Evolutionary conservation across 768 basidiomycete genomes (phyloP).

Genomic region (Suillus occidentalis): DNA sequence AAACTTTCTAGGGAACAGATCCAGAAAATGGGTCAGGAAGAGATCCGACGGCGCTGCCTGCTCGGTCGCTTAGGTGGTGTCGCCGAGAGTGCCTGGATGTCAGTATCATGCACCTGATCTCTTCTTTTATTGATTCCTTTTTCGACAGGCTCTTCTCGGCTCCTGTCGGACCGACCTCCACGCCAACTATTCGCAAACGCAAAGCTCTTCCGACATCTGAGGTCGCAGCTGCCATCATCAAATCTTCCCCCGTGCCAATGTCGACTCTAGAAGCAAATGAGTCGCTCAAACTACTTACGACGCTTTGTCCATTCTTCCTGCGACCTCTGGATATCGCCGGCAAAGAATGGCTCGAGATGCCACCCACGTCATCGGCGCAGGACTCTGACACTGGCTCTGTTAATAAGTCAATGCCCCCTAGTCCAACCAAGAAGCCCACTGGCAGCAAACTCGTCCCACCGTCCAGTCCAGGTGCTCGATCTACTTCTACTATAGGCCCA

Average conservation of each 20-base stretch:
- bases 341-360: constrained; percentile 54
- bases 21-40: constrained; percentile 73
- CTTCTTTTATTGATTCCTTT: constrained; percentile 3
- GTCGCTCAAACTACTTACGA: constrained; percentile 63
- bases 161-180: constrained; percentile 50
- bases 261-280: constrained; percentile 77
- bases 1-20: constrained; percentile 66
- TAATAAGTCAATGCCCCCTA: constrained; percentile 24
- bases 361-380: constrained; percentile 24
- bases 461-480: constrained; percentile 32
- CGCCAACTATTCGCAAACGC: constrained; percentile 64
- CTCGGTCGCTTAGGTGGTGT: constrained; percentile 76
- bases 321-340: constrained; percentile 60
- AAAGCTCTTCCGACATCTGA: constrained; percentile 68
- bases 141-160: constrained; percentile 68
- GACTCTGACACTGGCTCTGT: constrained; percentile 15
- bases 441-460: constrained; percentile 26
- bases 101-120: constrained; percentile 21
- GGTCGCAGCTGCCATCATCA: constrained; percentile 66
- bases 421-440: constrained; percentile 38
- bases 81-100: constrained; percentile 92
- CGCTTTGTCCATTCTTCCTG: constrained; percentile 81
- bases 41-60: constrained; percentile 71
- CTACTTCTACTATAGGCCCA: constrained; percentile 19
- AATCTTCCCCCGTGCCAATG: constrained; percentile 80